Conservation (phyloP, 1,139 yeast species). For the Diutina pseudorugosa region DNA sequence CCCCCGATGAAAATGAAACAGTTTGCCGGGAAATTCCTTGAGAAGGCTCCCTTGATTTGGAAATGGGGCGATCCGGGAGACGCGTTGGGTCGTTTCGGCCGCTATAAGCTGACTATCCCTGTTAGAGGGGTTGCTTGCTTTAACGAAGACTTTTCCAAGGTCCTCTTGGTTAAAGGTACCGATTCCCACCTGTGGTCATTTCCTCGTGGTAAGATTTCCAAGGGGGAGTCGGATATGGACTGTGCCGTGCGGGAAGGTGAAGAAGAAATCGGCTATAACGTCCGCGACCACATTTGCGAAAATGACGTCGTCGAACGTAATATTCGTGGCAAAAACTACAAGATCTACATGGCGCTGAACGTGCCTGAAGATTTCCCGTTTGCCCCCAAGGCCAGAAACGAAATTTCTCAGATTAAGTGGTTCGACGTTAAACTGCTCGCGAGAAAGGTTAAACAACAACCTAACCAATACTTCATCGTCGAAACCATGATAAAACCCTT, state of each 20-base stretch:
- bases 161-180: slow-evolving; percentile 74
- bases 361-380: slow-evolving; percentile 70
- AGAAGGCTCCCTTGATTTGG: slow-evolving; percentile 78
- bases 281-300: slow-evolving; percentile 51
- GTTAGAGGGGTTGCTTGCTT: slow-evolving; percentile 93
- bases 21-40: slow-evolving; percentile 64
- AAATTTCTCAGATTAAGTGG: slow-evolving; percentile 51
- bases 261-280: slow-evolving; percentile 94
- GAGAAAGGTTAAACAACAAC: slow-evolving; percentile 26
- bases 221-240: slow-evolving; percentile 78
- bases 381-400: slow-evolving; percentile 76
- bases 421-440: slow-evolving; percentile 25
- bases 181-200: slow-evolving; percentile 88
- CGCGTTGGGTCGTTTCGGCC: slow-evolving; percentile 65
- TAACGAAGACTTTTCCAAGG: slow-evolving; percentile 56
- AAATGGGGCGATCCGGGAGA: slow-evolving; percentile 73
- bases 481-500: slow-evolving; percentile 52
- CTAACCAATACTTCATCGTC: slow-evolving; percentile 43
- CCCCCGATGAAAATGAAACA: slow-evolving; percentile 72
- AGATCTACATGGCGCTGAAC: slow-evolving; percentile 65
- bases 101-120: slow-evolving; percentile 83
- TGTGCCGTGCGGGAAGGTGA: slow-evolving; percentile 92
- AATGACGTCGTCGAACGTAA: slow-evolving; percentile 74
- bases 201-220: slow-evolving; percentile 93
- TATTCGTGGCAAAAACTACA: slow-evolving; percentile 72